Evolutionary conservation across 495 filamentous ascomycete genomes (phyloP), one percentile per base, ranked within the genome.

Genomic region (Usnea hakonensis): DNA sequence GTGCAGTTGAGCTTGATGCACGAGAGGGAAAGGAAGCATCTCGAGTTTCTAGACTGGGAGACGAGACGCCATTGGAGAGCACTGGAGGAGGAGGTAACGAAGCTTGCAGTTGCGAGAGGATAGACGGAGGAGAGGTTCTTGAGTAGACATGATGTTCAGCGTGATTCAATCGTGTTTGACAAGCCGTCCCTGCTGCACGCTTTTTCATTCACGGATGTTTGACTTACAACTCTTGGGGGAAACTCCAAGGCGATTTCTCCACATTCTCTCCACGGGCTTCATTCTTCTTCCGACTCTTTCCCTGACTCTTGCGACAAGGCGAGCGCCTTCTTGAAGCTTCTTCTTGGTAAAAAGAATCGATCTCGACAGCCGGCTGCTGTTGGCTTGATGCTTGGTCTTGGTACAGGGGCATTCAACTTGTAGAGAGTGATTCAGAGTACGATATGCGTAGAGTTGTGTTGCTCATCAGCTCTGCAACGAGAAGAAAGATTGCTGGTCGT

Each of bases 41-140:
- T 67, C 71, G 81, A 68, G 75, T 75, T 65, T 76, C 76, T 30
- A 80, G 72, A 21, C 74, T 72, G 14, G 79, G 78, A 11, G 77
- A 77, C 23, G 72, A 71, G 41, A 78, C 74, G 36, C 69, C 59
- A 58, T 71, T 72, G 46, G 58, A 66, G 37, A 61, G 44, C 17
- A 52, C 36, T 52, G 56, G 16, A 35, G 56, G 30, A 35, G 64
- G 61, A 50, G 61, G 57, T n/a, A 58, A 11, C 16, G 57, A 44
- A 40, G 40, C 56, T 26, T 55, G 63, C 19, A 63, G 61, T 58
- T 69, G 68, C 7, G 65, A 61, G 54, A 68, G 74, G 58, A 56
- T 70, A 56, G 61, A 67, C 60, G 72, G 66, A n/a, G 73, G 69
- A 28, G 72, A 75, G 50, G 65, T 61, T 53, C 68, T 69, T 23